Base-by-base conservation (phyloP, 2,329 filamentous ascomycete genomes). In the Verticillium klebahnii region DNA sequence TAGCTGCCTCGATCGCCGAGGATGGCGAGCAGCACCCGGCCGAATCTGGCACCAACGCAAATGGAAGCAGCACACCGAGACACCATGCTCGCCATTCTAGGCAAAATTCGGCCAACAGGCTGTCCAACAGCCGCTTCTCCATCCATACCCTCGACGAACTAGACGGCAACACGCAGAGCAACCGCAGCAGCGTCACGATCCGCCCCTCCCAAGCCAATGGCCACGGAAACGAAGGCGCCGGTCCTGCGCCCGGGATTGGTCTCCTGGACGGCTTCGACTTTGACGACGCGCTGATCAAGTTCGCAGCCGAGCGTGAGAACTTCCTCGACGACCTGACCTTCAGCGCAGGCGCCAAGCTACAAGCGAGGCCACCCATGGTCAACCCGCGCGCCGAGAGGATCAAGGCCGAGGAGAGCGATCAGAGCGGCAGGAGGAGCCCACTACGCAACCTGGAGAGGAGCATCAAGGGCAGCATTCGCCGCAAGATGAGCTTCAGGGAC, bases 281-380 rank as follows among this genome's bases (percentile, higher is more conserved):
- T 70, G 95, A 98, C 73, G 89, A 91, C 71, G 94, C 95, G 31
- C 82, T 99, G 67, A 80, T 93, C 70, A 98, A 97, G 77, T 99
- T 99, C 74, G 93, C 95, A 56, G 90, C 89, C n/a, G 94, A 98
- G 78, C 85, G 95, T 66, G 95, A 99, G 70, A 90, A 89, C 63
- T 99, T 99, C 70, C 80, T 98, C 59, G 92, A 96, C 66, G 95
- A 99, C 73, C 84, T 98, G 60, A 92, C 89, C 67, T 93, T 98
- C 73, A 92, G 86, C 67, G 92, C 93, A 25, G 93, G 93, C 54
- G 90, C 91, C 50, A 90, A 92, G 66, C 83, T 90, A 29, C 85
- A 90, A 67, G 79, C 85, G 62, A 81, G 88, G 62, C 86, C 89
- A 29, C 86, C 87, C 11, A 92, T 91, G 80, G 85, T 93, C 34